A percentile compares a stretch with the other conserved stretches of the same genome.
These are phyloP conservation scores for Trichoderma sp. DNA, from an alignment of 2,329 filamentous ascomycete species.

Conservation along the genomic window DNA sequence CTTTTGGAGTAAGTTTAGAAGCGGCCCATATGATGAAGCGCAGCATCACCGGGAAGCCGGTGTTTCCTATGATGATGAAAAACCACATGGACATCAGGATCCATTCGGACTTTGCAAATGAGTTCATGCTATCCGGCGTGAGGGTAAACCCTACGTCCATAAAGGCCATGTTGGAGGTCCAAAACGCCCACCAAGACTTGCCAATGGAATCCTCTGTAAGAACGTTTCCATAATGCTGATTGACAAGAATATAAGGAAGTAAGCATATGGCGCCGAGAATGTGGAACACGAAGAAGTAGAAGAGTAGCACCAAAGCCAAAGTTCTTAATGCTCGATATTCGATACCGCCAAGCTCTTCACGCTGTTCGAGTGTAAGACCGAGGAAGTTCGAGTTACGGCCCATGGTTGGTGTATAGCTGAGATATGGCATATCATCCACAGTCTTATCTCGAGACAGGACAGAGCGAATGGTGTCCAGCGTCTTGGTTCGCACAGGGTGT, in stretches of 20 bases:
- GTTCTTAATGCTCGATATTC: conserved; percentile 93
- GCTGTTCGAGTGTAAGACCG: conserved; percentile 83
- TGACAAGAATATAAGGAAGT: conserved; percentile 76
- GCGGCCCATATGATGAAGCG: conserved; percentile 87
- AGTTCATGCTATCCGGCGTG: conserved; percentile 91
- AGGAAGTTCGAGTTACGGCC: conserved; percentile 92
- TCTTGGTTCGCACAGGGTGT: conserved; percentile 47
- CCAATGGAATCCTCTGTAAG: conserved; percentile 64
- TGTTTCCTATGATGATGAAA: conserved; percentile 92
- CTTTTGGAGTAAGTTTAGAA: conserved; percentile 65
- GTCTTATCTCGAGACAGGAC: conserved; percentile 56
- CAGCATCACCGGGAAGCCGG: conserved; percentile 91
- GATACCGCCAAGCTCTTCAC: conserved; percentile 93
- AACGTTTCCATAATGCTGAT: conserved; percentile 61
- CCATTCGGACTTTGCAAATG: conserved; percentile 76
- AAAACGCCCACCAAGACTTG: conserved; percentile 88
- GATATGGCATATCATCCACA: conserved; percentile 72
- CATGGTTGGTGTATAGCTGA: conserved; percentile 91
- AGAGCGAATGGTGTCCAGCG: conserved; percentile 60
- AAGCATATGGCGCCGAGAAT: conserved; percentile 72
- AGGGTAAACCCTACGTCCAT: conserved; percentile 94
- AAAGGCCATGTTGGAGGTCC: conserved; percentile 83
- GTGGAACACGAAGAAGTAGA: conserved; percentile 84
- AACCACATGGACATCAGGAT: conserved; percentile 78
- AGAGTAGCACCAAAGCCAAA: conserved; percentile 72